Conservation (phyloP, 2,329 filamentous ascomycete genomes). For the Capronia americana region DNA sequence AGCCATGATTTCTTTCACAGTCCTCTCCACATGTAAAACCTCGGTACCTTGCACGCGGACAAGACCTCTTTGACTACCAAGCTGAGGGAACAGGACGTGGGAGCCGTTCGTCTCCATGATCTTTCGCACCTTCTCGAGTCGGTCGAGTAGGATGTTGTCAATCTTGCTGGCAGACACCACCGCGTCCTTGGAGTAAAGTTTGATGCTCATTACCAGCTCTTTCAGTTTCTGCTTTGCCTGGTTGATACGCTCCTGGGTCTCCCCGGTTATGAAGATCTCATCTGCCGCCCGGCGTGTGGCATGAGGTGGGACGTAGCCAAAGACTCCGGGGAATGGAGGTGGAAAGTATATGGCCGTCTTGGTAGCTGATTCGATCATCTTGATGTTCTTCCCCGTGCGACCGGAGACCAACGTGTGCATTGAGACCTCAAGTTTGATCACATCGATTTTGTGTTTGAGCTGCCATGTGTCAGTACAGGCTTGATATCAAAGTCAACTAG, state of each 20-base stretch:
- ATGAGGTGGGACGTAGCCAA: conserved; percentile 84
- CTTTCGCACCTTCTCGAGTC: conserved; percentile 95
- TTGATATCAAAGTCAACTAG: neutral
- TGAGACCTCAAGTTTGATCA: conserved; percentile 80
- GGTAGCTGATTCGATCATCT: conserved; percentile 92
- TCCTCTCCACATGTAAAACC: conserved; percentile 91
- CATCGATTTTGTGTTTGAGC: conserved; percentile 70
- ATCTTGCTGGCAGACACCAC: conserved; percentile 89
- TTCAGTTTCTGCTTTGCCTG: conserved; percentile 90
- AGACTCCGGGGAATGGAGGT: conserved; percentile 88
- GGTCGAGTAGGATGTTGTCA: conserved; percentile 87
- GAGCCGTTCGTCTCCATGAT: conserved; percentile 97
- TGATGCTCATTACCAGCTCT: conserved; percentile 79
- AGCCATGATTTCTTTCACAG: conserved; percentile 93
- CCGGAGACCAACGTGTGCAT: conserved; percentile 93
- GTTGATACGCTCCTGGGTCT: conserved; percentile 81
- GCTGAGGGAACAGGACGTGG: conserved; percentile 87
- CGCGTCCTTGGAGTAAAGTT: conserved; percentile 90
- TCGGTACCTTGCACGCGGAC: conserved; percentile 93
- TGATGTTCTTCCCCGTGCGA: conserved; percentile 95
- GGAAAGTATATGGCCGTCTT: conserved; percentile 98
- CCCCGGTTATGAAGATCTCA: conserved; percentile 94
- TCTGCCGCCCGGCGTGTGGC: conserved; percentile 82
- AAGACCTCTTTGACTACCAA: conserved; percentile 82
- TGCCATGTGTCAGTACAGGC: conserved; percentile 40